Percentiles rank a stretch among this genome's conserved stretches.
Evolutionary conservation across 805 yeast genomes (phyloP).

Genomic region (Pichia membranifaciens): DNA sequence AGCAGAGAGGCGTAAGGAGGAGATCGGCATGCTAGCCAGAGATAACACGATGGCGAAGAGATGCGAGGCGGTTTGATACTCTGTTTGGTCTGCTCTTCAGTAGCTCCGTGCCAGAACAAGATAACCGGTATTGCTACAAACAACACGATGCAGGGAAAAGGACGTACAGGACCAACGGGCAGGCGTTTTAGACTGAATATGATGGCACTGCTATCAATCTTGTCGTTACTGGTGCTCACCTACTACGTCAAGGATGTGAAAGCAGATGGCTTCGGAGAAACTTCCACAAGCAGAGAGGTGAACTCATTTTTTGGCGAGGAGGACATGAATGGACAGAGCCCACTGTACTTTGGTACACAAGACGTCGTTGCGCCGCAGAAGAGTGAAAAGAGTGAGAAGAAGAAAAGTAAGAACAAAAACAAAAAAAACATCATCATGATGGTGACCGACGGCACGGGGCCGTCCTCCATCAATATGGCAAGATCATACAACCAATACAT

Average conservation of each 20-base stretch:
- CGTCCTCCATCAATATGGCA: slow-evolving; percentile 75
- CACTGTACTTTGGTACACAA: background rate
- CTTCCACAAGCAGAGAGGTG: background rate
- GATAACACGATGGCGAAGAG: too few relatives aligned
- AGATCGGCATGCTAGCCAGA: too few relatives aligned
- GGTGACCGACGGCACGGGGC: slow-evolving; percentile 96
- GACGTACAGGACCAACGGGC: background rate
- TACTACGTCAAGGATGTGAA: slow-evolving; percentile 4
- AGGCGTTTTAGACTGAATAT: slow-evolving; percentile 2
- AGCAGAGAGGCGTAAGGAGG: too few relatives aligned
- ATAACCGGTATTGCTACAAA: too few relatives aligned
- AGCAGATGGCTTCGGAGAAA: background rate
- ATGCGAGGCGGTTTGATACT: too few relatives aligned
- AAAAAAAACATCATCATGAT: slow-evolving; percentile 79
- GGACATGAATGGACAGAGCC: background rate
- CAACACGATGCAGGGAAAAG: too few relatives aligned
- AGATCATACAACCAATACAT: slow-evolving; percentile 66
- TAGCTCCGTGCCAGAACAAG: too few relatives aligned
- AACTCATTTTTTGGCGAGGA: background rate
- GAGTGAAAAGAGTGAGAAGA: background rate
- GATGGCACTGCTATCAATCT: background rate
- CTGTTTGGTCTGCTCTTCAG: too few relatives aligned
- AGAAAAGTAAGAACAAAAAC: background rate
- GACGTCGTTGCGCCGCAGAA: too few relatives aligned
- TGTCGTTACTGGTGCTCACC: slow-evolving; percentile 1